Base-by-base conservation (phyloP, 495 filamentous ascomycete species). In the Penicillium tannophilum region DNA sequence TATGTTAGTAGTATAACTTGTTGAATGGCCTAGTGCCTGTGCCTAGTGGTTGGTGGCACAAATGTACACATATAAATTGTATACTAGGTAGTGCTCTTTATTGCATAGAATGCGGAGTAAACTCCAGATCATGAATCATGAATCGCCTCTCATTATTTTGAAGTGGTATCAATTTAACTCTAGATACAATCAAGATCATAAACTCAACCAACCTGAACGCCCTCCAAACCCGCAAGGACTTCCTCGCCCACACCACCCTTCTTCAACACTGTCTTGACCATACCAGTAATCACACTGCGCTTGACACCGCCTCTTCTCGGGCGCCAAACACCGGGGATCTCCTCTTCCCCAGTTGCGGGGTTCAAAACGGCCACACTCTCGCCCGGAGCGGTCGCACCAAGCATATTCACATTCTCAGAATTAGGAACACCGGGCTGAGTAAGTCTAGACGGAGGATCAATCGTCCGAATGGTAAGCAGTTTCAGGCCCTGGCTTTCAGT, bases 191-290 rank as follows among this genome's bases (percentile, higher is more conserved):
- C 5, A 46, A 17, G 9, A 47, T 47, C 41, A 52, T 33, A 16
- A 45, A 30, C 4, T 42, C 35, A 42, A 5, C 45, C 44, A 35
- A 80, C 75, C 48, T 77, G 68, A 35, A 80, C 76, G 17, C 79
- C 82, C 68, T 90, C 88, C 65, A 97, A 72, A 6, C 88, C 92
- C 52, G 85, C 85, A 59, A 96, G 72, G 2, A 97, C 90, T 74
- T 97, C 92, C 60, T 91, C 88, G 14, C 87, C 90, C 28, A 95
- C 87, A 24, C 92, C 92, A 1, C 90, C 90, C 60, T 77, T 78
- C 61, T 85, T 79, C 49, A 90, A 59, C 41, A 87, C 84, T 67
- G 86, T 83, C 64, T 82, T 78, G 10, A 90, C 78, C 80, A 96
- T 87, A 55, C 79, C 78, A 19, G 81, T 77, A 63, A 96, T 73